phyloP scores from a whole-genome alignment of 768 basidiomycete genomes.

The Pulveroboletus sp. region DNA sequence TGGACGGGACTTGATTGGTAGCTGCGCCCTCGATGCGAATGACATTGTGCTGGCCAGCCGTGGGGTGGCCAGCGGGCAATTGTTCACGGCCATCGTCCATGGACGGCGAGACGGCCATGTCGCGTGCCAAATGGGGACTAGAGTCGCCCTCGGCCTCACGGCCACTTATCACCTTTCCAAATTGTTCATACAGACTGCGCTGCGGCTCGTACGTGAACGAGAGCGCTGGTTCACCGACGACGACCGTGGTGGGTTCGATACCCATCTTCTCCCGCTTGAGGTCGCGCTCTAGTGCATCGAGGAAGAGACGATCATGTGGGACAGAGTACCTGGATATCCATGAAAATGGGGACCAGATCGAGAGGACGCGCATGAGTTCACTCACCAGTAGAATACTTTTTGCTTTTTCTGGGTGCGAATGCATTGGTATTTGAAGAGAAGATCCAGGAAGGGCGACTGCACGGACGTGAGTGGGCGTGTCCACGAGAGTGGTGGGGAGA shows the following conservation, averaged over 20 bases:
- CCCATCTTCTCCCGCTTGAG: conserved; percentile 94
- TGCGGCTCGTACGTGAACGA: conserved; percentile 88
- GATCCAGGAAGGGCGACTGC: conserved; percentile 88
- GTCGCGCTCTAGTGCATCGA: conserved; percentile 94
- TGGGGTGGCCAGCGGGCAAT: conserved; percentile 9
- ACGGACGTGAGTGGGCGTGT: not conserved
- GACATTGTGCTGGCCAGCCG: conserved; percentile 9
- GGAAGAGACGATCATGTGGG: conserved; percentile 93
- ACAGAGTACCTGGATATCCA: conserved; percentile 76
- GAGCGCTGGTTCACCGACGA: conserved; percentile 75
- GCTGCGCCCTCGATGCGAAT: conserved; percentile 27
- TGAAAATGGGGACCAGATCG: conserved; percentile 1
- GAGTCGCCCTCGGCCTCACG: conserved; percentile 34
- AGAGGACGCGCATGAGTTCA: conserved; percentile 5
- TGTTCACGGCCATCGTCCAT: conserved; percentile 13
- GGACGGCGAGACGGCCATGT: conserved; percentile 11
- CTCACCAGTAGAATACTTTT: conserved; percentile 97
- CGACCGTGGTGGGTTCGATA: conserved; percentile 74
- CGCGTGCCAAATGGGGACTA: conserved; percentile 31
- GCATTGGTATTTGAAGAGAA: conserved; percentile 94
- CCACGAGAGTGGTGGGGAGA: not conserved
- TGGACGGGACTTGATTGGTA: conserved; percentile 11
- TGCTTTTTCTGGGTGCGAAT: conserved; percentile 98
- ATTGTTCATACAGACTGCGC: conserved; percentile 85
- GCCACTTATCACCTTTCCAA: conserved; percentile 43